Evolutionary conservation across 1,139 yeast genomes (phyloP).

Genomic region (Debaryomyces sp.): DNA sequence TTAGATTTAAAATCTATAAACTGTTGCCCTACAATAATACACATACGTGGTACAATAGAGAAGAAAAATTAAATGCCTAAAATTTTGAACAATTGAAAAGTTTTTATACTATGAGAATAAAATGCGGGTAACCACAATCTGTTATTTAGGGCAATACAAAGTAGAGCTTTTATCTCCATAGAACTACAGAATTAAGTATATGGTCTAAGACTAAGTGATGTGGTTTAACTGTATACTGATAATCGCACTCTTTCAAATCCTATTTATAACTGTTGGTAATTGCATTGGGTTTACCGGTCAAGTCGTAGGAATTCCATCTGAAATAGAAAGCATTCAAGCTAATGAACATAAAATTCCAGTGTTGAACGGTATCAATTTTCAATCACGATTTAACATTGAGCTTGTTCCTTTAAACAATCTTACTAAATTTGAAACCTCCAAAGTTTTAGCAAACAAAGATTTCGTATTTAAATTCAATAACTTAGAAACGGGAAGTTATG

Average conservation of each 20-base stretch:
- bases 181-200: background rate
- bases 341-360: conserved; percentile 21
- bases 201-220: background rate
- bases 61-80: conserved; percentile 12
- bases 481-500: conserved; percentile 36
- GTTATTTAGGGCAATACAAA: background rate
- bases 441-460: conserved; percentile 26
- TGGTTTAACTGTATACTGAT: background rate
- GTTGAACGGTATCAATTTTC: conserved; percentile 41
- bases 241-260: background rate
- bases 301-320: conserved; percentile 28
- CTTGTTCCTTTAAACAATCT: conserved; percentile 20
- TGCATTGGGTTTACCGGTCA: conserved; percentile 20
- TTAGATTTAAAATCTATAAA: conserved; percentile 22
- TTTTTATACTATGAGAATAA: conserved; percentile 5
- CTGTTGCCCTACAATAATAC: conserved; percentile 58
- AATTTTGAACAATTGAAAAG: background rate
- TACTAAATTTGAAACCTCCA: conserved; percentile 10
- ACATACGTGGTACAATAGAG: conserved; percentile 52
- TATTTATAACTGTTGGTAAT: background rate
- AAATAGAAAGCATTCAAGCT: conserved; percentile 23
- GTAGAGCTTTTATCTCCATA: background rate
- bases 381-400: conserved; percentile 36
- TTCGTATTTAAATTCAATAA: conserved; percentile 29
- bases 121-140: conserved; percentile 14